phyloP scores from a whole-genome alignment of 176 grass and related monocot genomes.

The Oryza longistaminata region DNA sequence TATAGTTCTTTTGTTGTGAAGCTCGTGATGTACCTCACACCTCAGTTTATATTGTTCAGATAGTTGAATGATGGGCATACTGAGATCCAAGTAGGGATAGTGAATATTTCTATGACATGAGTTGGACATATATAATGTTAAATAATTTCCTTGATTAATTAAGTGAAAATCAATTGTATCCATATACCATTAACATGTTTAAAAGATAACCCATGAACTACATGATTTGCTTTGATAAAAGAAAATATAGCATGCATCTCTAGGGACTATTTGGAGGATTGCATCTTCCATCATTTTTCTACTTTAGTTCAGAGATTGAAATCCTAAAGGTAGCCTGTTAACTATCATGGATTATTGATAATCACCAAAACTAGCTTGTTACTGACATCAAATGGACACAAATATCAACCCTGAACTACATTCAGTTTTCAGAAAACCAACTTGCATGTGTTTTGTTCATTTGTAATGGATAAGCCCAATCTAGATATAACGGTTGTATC shows the following conservation, averaged over 20 bases:
- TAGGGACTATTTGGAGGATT: not conserved
- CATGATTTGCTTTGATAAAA: not conserved
- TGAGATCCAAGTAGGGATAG: not conserved
- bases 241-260: not conserved
- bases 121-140: not conserved
- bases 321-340: slow-evolving; percentile 3
- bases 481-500: not conserved
- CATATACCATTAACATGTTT: slow-evolving; percentile 5
- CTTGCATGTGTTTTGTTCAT: not conserved
- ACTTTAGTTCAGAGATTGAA: not conserved
- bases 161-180: not conserved
- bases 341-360: not conserved
- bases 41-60: slow-evolving; percentile 4
- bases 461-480: not conserved
- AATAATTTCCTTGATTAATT: slow-evolving; percentile 17
- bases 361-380: not conserved
- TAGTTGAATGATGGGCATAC: slow-evolving; percentile 18
- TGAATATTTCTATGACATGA: slow-evolving; percentile 6
- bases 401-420: not conserved
- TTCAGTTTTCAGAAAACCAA: not conserved
- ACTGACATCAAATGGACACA: not conserved
- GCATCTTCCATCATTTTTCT: not conserved
- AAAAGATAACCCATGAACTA: not conserved
- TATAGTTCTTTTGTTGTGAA: not conserved
- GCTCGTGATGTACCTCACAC: not conserved